Conservation (phyloP, 2,329 filamentous ascomycete species). For the Colletotrichum salicis region DNA sequence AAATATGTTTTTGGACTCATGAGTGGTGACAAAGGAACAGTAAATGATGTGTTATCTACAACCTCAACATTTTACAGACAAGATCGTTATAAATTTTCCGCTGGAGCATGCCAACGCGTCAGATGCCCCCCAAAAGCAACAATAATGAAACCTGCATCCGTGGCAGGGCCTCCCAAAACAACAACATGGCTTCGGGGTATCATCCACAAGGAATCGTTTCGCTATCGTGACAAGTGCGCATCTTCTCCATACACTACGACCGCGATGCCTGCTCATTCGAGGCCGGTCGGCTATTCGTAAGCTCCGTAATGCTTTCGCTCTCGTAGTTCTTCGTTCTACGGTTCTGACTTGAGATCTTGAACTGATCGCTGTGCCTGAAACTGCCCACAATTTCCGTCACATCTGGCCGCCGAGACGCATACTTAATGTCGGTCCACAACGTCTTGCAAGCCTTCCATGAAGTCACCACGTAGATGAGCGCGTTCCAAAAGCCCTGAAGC, state of each 20-base stretch:
- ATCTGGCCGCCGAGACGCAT: constrained; percentile 40
- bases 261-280: constrained; percentile 45
- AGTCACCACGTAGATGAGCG: constrained; percentile 78
- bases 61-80: background rate
- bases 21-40: background rate
- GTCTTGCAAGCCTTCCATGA: constrained; percentile 72
- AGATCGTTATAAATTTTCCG: background rate
- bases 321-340: constrained; percentile 50
- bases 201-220: constrained; percentile 15
- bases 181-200: constrained; percentile 17
- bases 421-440: constrained; percentile 52
- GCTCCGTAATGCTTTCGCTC: constrained; percentile 63
- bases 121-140: background rate
- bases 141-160: background rate
- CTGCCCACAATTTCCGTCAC: constrained; percentile 49
- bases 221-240: background rate
- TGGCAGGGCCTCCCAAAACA: background rate
- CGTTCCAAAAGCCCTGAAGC: constrained; percentile 87
- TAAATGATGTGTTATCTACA: background rate
- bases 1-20: background rate
- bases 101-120: background rate
- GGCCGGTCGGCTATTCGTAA: constrained; percentile 52
- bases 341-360: constrained; percentile 44
- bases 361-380: constrained; percentile 42
- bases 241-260: background rate